Conservation (phyloP, 2,329 filamentous ascomycete genomes). For the Fusarium sp. region DNA sequence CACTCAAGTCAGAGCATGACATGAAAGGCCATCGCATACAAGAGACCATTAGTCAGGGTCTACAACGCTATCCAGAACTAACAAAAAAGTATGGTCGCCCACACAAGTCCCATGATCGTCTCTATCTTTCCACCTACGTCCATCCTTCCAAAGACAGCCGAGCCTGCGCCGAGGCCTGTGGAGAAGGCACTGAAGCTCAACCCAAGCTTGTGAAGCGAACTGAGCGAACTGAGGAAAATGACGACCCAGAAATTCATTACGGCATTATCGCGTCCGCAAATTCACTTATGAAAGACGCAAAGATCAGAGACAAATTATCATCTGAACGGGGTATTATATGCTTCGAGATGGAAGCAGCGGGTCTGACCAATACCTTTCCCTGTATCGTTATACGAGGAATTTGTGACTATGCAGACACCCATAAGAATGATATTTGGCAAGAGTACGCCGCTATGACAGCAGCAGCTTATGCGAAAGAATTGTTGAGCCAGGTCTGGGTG, state of each 20-base stretch:
- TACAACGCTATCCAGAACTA: neutral
- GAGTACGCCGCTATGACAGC: neutral
- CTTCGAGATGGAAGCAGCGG: conserved; percentile 13
- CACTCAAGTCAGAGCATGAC: neutral
- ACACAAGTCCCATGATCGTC: neutral
- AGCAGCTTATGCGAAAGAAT: neutral
- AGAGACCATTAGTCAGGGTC: neutral
- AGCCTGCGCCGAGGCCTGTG: rapidly evolving
- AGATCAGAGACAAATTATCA: neutral
- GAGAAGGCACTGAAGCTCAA: rapidly evolving
- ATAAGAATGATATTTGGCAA: conserved; percentile 31
- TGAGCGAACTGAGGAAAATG: neutral
- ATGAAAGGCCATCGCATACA: neutral
- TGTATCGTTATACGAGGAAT: conserved; percentile 53
- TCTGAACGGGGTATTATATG: neutral
- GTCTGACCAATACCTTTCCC: conserved; percentile 29
- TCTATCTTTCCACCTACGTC: neutral
- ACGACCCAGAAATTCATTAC: neutral
- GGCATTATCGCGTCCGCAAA: neutral
- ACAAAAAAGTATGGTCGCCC: neutral
- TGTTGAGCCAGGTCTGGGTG: rapidly evolving
- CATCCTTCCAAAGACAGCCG: neutral
- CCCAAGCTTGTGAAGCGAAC: neutral
- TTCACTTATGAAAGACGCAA: conserved; percentile 7
- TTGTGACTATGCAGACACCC: conserved; percentile 54